phyloP scores from a whole-genome alignment of 495 filamentous ascomycete genomes.

The Penicillium cosmopolitanum region DNA sequence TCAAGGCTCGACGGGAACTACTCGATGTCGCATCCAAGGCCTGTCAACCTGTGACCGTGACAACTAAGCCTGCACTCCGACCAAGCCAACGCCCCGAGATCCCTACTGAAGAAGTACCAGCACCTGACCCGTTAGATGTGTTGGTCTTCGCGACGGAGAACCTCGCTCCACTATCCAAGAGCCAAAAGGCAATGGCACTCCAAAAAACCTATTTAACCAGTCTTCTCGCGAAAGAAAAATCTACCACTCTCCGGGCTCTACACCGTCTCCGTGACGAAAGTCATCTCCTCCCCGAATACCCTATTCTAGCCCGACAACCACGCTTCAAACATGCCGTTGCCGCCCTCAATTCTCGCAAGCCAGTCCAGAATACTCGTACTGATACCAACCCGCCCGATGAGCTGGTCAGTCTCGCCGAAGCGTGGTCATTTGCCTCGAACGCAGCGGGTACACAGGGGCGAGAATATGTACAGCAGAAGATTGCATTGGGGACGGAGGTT shows the following conservation, averaged over 20 bases:
- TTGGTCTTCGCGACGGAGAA: constrained; percentile 60
- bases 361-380: constrained; percentile 7
- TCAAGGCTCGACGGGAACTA: constrained; percentile 40
- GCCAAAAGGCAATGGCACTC: constrained; percentile 63
- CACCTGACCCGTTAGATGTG: constrained; percentile 35
- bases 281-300: constrained; percentile 67
- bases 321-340: constrained; percentile 49
- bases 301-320: constrained; percentile 50
- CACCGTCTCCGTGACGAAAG: constrained; percentile 69
- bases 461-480: constrained; percentile 44
- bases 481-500: constrained; percentile 37
- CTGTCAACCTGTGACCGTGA: constrained; percentile 38
- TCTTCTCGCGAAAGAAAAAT: constrained; percentile 60
- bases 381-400: constrained; percentile 35
- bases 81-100: constrained; percentile 27
- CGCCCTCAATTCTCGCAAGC: constrained; percentile 32
- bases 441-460: constrained; percentile 39
- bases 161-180: constrained; percentile 58
- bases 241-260: constrained; percentile 57
- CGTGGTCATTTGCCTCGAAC: constrained; percentile 54
- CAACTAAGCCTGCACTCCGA: constrained; percentile 32
- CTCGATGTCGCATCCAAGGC: constrained; percentile 43
- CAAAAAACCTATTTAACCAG: constrained; percentile 66
- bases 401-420: constrained; percentile 41
- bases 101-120: constrained; percentile 17